phyloP scores from a whole-genome alignment of 352 stramenopile species.

The Phytopythium cucurbitacearum region DNA sequence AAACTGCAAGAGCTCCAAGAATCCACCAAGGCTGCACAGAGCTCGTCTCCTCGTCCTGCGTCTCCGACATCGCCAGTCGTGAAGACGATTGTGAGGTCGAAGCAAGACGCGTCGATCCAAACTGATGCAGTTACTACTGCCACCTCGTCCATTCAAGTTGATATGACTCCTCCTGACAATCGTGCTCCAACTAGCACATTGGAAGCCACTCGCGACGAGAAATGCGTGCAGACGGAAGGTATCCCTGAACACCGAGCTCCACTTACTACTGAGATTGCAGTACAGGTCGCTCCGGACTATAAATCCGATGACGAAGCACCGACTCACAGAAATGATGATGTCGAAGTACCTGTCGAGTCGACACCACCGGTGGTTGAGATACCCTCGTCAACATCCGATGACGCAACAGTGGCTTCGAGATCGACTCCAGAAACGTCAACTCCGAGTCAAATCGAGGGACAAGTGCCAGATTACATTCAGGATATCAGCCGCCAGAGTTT shows the following conservation, averaged over 20 bases:
- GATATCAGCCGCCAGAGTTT: constrained; percentile 21
- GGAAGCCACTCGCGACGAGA: no score
- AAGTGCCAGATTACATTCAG: constrained; percentile 20
- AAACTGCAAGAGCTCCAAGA: constrained; percentile 13
- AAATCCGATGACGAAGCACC: constrained; percentile 5
- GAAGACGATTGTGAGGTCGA: constrained; percentile 12
- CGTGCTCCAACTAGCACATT: not conserved
- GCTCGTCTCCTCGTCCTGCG: not conserved
- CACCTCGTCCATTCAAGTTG: not conserved
- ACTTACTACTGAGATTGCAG: not conserved
- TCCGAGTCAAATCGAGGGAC: constrained; percentile 3
- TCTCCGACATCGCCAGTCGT: not conserved
- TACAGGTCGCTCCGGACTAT: constrained; percentile 2
- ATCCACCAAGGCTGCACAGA: constrained; percentile 2
- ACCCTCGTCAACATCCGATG: not conserved
- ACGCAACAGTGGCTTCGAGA: constrained; percentile 1
- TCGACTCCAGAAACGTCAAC: not conserved
- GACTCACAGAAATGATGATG: constrained; percentile 13
- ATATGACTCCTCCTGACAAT: not conserved
- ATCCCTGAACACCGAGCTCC: no score
- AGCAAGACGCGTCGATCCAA: constrained; percentile 11
- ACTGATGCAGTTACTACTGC: not conserved
- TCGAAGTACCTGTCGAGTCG: constrained; percentile 4
- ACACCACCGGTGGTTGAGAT: no score
- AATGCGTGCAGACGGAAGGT: no score